A percentile compares a stretch with the other conserved stretches of the same genome.
Evolutionary conservation across 345 rosid genomes (phyloP).

Genomic region (Pseudoturritis turrita): DNA sequence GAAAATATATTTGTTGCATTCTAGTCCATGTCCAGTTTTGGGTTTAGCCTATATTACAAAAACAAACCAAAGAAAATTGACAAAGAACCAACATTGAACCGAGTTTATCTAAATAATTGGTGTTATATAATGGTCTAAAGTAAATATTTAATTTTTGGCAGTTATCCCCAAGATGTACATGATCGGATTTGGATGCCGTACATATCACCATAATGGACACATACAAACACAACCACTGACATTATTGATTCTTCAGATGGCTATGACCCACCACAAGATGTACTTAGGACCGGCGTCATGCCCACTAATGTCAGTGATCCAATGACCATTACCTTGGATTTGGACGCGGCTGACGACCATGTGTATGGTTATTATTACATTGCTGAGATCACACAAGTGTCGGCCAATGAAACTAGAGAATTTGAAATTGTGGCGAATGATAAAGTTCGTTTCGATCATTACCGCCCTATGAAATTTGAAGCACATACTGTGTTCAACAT

Average conservation of each 20-base stretch:
- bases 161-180: slow-evolving; percentile 33
- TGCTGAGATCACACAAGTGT: slow-evolving; percentile 25
- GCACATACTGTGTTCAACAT: neutral
- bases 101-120: too few relatives aligned
- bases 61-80: too few relatives aligned
- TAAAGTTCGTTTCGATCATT: neutral
- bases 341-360: neutral
- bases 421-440: slow-evolving; percentile 18
- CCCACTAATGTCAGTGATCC: slow-evolving; percentile 21
- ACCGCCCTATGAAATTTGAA: slow-evolving; percentile 6
- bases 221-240: neutral
- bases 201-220: neutral
- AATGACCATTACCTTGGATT: neutral
- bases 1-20: too few relatives aligned
- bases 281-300: slow-evolving; percentile 19
- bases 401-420: slow-evolving; percentile 28
- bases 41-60: too few relatives aligned
- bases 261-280: slow-evolving; percentile 17
- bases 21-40: too few relatives aligned
- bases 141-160: neutral
- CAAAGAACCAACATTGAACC: too few relatives aligned
- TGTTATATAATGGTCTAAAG: too few relatives aligned
- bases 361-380: slow-evolving; percentile 34
- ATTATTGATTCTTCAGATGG: rapidly evolving
- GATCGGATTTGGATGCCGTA: slow-evolving; percentile 36